These are phyloP conservation scores for Metschnikowia lunata DNA, from an alignment of 805 yeast genomes.

Conservation along the genomic window DNA sequence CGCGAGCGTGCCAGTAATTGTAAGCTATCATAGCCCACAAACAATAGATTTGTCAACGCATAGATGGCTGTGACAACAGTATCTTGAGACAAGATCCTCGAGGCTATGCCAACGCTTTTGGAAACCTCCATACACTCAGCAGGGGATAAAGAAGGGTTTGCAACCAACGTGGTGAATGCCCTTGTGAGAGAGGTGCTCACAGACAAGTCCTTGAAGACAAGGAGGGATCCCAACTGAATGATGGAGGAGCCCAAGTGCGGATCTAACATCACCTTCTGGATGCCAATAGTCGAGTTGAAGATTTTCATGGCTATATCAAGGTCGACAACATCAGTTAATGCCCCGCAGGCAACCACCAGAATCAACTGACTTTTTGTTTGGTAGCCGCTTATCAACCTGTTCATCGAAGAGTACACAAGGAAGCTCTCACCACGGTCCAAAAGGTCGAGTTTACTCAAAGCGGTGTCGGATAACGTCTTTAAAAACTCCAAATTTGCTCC, in stretches of 20 bases:
- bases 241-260: conserved; percentile 47
- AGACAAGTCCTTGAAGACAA: conserved; percentile 41
- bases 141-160: conserved; percentile 47
- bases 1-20: conserved; percentile 25
- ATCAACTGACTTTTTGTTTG: conserved; percentile 51
- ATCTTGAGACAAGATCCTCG: conserved; percentile 71
- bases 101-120: conserved; percentile 57
- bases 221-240: conserved; percentile 52
- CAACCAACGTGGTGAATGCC: conserved; percentile 49
- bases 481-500: conserved; percentile 25
- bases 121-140: conserved; percentile 51
- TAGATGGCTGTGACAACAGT: conserved; percentile 80
- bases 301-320: conserved; percentile 40
- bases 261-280: conserved; percentile 51
- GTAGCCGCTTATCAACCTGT: conserved; percentile 48
- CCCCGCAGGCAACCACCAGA: conserved; percentile 59
- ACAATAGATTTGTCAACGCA: conserved; percentile 70
- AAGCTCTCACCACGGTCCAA: conserved; percentile 57
- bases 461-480: conserved; percentile 28
- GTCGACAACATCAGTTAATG: conserved; percentile 42
- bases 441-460: conserved; percentile 37
- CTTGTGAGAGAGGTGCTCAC: conserved; percentile 38
- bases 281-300: conserved; percentile 49
- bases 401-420: conserved; percentile 48
- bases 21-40: conserved; percentile 44